Percentiles rank a stretch among this genome's conserved stretches.
Conservation (phyloP, 371 early-diverging fungal genomes). For the Apophysomyces trapeziformis region DNA sequence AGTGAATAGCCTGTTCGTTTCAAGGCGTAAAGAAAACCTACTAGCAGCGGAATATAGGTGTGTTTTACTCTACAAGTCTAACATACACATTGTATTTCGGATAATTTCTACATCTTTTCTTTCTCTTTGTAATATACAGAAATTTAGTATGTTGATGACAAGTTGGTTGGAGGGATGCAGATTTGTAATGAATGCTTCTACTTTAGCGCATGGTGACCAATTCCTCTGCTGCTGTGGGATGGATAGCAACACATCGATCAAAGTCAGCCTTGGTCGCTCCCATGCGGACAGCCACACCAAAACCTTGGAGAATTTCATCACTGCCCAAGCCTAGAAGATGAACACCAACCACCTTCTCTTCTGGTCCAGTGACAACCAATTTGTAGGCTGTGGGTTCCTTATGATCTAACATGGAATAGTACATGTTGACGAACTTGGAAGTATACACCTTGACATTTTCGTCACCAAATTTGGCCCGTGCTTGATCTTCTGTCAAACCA, state of each 20-base stretch:
- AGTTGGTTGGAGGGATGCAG: no score
- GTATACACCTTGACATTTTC: constrained; percentile 83
- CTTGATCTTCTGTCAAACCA: constrained; percentile 89
- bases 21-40: no score
- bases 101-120: no score
- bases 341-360: constrained; percentile 95
- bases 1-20: no score
- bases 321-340: constrained; percentile 91
- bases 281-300: constrained; percentile 84
- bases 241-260: constrained; percentile 94
- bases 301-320: constrained; percentile 95
- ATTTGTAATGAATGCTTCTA: no score
- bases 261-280: constrained; percentile 97
- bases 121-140: no score
- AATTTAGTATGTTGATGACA: no score
- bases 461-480: constrained; percentile 73
- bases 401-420: constrained; percentile 84
- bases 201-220: constrained; percentile 44
- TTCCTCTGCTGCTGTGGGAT: constrained; percentile 97
- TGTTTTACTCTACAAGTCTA: no score
- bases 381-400: constrained; percentile 93
- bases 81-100: no score
- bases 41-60: no score
- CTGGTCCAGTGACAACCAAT: constrained; percentile 80
- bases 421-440: constrained; percentile 91